Base-by-base conservation (phyloP, 805 yeast genomes). In the Metschnikowia picachoensis region DNA sequence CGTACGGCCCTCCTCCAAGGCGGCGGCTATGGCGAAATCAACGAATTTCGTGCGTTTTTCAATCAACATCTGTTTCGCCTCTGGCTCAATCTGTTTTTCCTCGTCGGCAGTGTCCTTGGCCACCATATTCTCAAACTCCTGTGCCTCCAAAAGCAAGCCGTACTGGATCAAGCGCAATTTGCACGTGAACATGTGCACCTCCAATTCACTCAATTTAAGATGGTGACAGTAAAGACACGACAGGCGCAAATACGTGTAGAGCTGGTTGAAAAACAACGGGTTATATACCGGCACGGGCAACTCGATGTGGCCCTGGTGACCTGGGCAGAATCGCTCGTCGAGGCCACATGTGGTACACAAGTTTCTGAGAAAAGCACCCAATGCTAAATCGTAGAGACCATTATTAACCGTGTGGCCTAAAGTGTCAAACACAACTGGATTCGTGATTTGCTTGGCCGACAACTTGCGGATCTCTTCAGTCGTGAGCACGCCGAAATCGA, bases 231-330 rank as follows among this genome's bases (percentile, higher is more conserved):
- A 90, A 43, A 94, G 74, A 77, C 99, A 94, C 15, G 91, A 68
- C 37, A 90, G 77, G 64, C 98, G 78, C 61, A 95, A 74, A 58
- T 85, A 82, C 49, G 87, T 78, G 73, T 84, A 94, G 76, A 94
- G 73, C 68, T 92, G 97, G 61, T 82, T 80, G 80, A 95, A 94
- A 61, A 95, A 94, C 57, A 94, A 70, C 15, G 99, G 98, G 64
- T 89, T 92, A 74, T 89, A 94, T 37, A 88, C 95, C 4, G 98
- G 96, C 35, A 90, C 84, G 6, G 99, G 99, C 53, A 94, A 77
- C 65, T 92, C 97, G 53, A 94, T 90, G 66, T 94, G 99, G 50
- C 99, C 99, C 66, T 90, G 89, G 66, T 94, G 99, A 39, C 99
- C 99, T 4, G 97, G 97, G 72, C 99, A 94, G 58, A 80, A 83